phyloP scores from a whole-genome alignment of 208 protist genomes.

The Trypanosoma theileri region DNA sequence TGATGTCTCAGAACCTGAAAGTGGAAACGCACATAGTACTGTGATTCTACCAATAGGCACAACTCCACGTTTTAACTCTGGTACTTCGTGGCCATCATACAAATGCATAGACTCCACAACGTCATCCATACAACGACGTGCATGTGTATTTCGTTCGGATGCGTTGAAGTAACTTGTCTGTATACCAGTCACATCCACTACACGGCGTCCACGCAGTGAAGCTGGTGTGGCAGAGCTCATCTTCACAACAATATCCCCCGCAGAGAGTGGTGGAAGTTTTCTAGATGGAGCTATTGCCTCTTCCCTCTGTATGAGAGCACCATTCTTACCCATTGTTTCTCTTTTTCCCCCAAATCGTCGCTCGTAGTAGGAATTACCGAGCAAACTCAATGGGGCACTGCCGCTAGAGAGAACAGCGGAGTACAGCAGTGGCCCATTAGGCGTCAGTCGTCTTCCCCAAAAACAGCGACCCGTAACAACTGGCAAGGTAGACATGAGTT shows the following conservation, averaged over 20 bases:
- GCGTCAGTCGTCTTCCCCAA: slow-evolving; percentile 9
- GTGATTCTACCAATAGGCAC: slow-evolving; percentile 50
- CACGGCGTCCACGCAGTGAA: slow-evolving; percentile 37
- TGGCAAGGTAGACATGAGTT: not conserved
- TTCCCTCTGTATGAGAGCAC: too few relatives aligned
- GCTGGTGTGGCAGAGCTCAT: slow-evolving; percentile 42
- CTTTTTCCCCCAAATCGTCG: slow-evolving; percentile 37
- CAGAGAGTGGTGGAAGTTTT: slow-evolving; percentile 14
- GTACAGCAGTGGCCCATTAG: slow-evolving; percentile 16
- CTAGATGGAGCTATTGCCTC: not conserved
- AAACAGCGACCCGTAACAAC: slow-evolving; percentile 26
- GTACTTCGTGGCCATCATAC: slow-evolving; percentile 78
- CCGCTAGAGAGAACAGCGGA: not conserved
- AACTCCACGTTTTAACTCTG: slow-evolving; percentile 61
- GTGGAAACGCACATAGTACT: slow-evolving; percentile 47
- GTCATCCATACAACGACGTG: slow-evolving; percentile 50
- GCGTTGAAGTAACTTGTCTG: slow-evolving; percentile 63
- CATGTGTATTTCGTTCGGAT: slow-evolving; percentile 33
- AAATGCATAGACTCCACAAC: slow-evolving; percentile 77
- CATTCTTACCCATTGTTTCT: slow-evolving; percentile 11
- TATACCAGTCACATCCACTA: slow-evolving; percentile 77
- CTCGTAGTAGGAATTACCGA: slow-evolving; percentile 78
- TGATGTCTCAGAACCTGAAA: not conserved
- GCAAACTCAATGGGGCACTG: slow-evolving; percentile 39
- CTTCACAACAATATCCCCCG: slow-evolving; percentile 31